Conservation (phyloP, 495 filamentous ascomycete species). For the Penicillium salamii region DNA sequence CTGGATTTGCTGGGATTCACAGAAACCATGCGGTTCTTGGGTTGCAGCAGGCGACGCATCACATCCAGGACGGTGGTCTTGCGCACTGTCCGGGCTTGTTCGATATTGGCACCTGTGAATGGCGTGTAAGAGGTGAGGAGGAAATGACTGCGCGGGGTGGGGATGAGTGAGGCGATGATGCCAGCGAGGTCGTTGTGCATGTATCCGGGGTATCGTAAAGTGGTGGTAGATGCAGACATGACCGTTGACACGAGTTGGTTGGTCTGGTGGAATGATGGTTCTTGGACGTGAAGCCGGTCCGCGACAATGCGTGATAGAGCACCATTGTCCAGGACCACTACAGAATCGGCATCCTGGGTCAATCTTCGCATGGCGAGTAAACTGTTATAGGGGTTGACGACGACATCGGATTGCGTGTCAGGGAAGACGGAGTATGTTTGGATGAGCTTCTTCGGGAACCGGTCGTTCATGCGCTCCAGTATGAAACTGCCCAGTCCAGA, state of each 20-base stretch:
- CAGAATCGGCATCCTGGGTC: conserved; percentile 94
- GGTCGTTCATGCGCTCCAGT: conserved; percentile 93
- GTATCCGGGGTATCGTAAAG: conserved; percentile 93
- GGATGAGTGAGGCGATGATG: conserved; percentile 93
- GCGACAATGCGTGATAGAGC: conserved; percentile 91
- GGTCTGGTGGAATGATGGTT: conserved; percentile 93
- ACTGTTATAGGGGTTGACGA: conserved; percentile 98
- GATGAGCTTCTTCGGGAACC: conserved; percentile 97
- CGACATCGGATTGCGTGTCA: conserved; percentile 85
- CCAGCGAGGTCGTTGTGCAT: conserved; percentile 99
- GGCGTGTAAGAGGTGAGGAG: conserved; percentile 97
- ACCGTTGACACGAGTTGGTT: conserved; percentile 97
- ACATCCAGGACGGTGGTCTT: conserved; percentile 98
- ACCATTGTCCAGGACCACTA: conserved; percentile 95
- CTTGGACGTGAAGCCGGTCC: conserved; percentile 87
- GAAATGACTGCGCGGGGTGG: conserved; percentile 95
- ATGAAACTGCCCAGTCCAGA: conserved; percentile 93
- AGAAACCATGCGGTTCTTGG: conserved; percentile 98
- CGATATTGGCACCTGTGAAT: conserved; percentile 92
- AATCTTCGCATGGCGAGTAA: conserved; percentile 85
- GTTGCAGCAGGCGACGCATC: conserved; percentile 91
- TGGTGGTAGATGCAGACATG: conserved; percentile 97
- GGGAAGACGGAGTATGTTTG: conserved; percentile 99
- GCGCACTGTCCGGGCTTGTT: conserved; percentile 92
- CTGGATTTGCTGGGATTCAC: conserved; percentile 93